These are phyloP conservation scores for Camellia granthamiana DNA, from an alignment of 148 eudicot species.

Conservation along the genomic window DNA sequence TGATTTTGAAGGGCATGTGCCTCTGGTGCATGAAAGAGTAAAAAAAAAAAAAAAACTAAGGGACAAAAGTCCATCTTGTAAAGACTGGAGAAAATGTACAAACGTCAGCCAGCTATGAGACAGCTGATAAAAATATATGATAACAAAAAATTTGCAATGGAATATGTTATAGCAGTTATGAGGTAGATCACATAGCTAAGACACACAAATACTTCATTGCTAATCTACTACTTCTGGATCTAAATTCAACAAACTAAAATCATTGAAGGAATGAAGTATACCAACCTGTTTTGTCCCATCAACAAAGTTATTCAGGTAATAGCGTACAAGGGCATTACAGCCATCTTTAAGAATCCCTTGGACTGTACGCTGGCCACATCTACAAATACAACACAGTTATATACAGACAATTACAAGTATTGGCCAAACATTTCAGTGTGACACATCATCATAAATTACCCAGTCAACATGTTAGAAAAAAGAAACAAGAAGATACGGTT, in stretches of 20 bases:
- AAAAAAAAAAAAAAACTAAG: neutral
- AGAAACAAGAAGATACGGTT: neutral
- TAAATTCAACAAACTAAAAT: neutral
- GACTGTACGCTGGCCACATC: conserved; percentile 78
- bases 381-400: conserved; percentile 21
- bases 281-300: conserved; percentile 94
- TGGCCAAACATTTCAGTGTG: neutral
- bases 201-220: neutral
- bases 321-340: conserved; percentile 71
- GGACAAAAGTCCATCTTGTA: neutral
- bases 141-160: neutral
- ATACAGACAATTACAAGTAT: neutral
- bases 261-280: conserved; percentile 9
- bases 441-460: neutral
- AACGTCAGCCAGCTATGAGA: neutral
- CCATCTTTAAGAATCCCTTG: conserved; percentile 84
- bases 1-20: neutral
- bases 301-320: conserved; percentile 84
- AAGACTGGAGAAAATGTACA: neutral
- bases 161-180: neutral
- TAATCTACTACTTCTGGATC: neutral
- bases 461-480: neutral
- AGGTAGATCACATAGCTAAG: neutral
- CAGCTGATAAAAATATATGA: neutral
- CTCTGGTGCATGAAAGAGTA: neutral